Base-by-base conservation (phyloP, 2,329 filamentous ascomycete genomes). In the Alternaria sp. region DNA sequence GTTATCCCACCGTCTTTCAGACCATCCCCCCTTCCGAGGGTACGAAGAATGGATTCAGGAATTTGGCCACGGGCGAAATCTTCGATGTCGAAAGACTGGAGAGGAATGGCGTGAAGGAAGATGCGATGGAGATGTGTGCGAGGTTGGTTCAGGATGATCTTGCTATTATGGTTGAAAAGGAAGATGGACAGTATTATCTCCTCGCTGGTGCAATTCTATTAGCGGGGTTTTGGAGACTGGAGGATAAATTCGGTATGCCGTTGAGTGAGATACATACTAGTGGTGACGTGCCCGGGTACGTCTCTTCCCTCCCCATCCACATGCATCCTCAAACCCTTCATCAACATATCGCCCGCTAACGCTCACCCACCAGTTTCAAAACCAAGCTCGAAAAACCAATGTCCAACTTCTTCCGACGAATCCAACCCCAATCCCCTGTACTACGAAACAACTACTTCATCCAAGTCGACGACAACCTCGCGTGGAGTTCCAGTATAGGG, bases 371-470 rank as follows among this genome's bases (percentile, higher is more conserved):
- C 21, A 21, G 21, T 21, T 32, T 32, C 30, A 85, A 85, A 62
- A 83, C 88, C 69, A 93, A 92, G 74, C 82, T 95, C 11, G 89
- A 93, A 75, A 89, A 88, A 63, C 90, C 91, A 12, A 95, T 94
- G 91, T 86, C 86, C 81, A 93, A 91, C 76, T 93, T 96, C 82
- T 96, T 96, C 82, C 84, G 87, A 0, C 83, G 93, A 0, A 78
- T 63, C 3, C 85, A 86, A 73, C 90, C 90, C 1, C 89, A 93
- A 45, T 87, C 88, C 47, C 86, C 89, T 0, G 86, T 91, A 23
- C 70, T 88, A 19, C 84, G 92, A 62, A 93, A 94, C 76, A 95
- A 96, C 76, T 96, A 96, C 80, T 96, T 96, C 82, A 86, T 96
- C 66, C 93, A 96, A 80, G 92, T 96, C 1, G 93, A 96, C 74